phyloP scores from a whole-genome alignment of 192 early-diverging fungal genomes.

The Haplosporangium gracile region DNA sequence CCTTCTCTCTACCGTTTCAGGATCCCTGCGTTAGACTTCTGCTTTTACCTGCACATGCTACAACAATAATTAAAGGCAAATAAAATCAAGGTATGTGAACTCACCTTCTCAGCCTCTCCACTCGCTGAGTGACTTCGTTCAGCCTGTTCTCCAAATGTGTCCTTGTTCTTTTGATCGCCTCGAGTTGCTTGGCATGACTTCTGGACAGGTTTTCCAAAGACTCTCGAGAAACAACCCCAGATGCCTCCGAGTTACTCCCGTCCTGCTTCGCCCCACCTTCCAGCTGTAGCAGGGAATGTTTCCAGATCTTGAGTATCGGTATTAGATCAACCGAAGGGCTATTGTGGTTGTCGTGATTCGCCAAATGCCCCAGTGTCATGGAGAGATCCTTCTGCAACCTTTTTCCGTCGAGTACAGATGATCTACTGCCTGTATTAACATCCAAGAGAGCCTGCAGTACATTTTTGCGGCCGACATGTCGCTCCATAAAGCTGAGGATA shows the following conservation, averaged over 20 bases:
- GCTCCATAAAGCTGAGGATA: conserved; percentile 26
- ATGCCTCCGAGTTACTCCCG: background rate
- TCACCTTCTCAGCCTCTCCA: conserved; percentile 32
- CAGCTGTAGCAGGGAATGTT: conserved; percentile 16
- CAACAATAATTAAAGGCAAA: background rate
- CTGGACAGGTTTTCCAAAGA: background rate
- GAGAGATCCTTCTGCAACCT: background rate
- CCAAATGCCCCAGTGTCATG: background rate
- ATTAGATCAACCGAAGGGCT: background rate
- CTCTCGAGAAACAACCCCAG: background rate
- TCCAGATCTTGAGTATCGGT: conserved; percentile 22
- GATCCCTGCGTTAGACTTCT: too few species aligned
- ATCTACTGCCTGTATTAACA: background rate
- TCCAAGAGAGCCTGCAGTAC: conserved; percentile 1
- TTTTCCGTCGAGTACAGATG: background rate
- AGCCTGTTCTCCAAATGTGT: conserved; percentile 6
- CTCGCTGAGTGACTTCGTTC: conserved; percentile 16
- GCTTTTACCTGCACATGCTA: background rate
- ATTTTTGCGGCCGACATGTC: conserved; percentile 10
- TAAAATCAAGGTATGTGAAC: background rate
- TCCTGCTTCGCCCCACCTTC: background rate
- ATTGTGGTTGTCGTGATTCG: background rate
- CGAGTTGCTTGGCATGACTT: conserved; percentile 4
- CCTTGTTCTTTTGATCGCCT: conserved; percentile 11
- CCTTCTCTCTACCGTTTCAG: conserved; percentile 8